A percentile compares a stretch with the other conserved stretches of the same genome.
Evolutionary conservation across 2,329 filamentous ascomycete species (phyloP).

Genomic region (Colletotrichum tropicale): DNA sequence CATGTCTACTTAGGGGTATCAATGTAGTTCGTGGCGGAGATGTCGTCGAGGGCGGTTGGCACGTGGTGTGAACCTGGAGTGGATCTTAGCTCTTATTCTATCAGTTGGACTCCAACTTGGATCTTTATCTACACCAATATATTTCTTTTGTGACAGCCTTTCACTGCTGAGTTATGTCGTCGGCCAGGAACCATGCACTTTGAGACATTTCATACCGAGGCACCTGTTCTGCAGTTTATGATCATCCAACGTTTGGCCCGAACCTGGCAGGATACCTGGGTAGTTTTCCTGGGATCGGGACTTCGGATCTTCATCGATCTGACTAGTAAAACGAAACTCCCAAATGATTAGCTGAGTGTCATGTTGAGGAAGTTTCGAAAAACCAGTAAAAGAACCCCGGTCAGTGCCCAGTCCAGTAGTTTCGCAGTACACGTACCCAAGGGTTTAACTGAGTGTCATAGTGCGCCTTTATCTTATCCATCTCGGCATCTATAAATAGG

Average conservation of each 20-base stretch:
- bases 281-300: not conserved
- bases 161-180: not conserved
- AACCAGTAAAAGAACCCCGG: too few species aligned
- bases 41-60: not conserved
- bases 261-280: not conserved
- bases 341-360: too few species aligned
- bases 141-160: not conserved
- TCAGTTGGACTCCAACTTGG: not conserved
- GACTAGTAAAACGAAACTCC: too few species aligned
- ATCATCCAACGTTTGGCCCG: fast-evolving
- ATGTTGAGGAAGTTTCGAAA: too few species aligned
- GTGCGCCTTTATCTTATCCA: fast-evolving
- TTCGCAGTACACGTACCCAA: too few species aligned
- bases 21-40: not conserved
- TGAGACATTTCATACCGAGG: not conserved
- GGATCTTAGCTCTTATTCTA: not conserved
- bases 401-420: too few species aligned
- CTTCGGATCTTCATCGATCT: too few species aligned
- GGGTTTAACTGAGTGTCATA: too few species aligned
- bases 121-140: not conserved
- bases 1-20: not conserved
- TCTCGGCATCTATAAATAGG: not conserved
- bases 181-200: not conserved
- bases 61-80: not conserved
- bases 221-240: fast-evolving